These are phyloP conservation scores for Hibiscus trionum DNA, from an alignment of 345 rosid genomes.

Conservation along the genomic window DNA sequence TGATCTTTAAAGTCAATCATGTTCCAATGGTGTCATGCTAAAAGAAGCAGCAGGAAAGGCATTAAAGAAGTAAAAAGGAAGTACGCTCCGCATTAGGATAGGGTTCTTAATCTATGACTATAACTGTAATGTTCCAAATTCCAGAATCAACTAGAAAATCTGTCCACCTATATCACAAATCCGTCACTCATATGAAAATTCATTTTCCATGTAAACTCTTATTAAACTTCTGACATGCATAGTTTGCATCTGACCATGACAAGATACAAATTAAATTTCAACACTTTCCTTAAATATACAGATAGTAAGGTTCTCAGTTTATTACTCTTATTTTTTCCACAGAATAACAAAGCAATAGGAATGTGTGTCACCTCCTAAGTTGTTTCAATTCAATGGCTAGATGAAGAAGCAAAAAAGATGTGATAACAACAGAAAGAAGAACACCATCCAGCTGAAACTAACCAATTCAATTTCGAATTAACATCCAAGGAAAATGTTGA, in stretches of 20 bases:
- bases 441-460: constrained; percentile 23
- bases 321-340: background rate
- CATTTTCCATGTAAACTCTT: background rate
- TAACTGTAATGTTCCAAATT: constrained; percentile 1
- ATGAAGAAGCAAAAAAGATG: constrained; percentile 8
- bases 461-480: constrained; percentile 74
- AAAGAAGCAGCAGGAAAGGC: background rate
- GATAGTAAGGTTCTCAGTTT: background rate
- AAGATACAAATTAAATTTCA: background rate
- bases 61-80: background rate
- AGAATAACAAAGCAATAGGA: background rate
- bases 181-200: constrained; percentile 4
- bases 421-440: background rate
- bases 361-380: background rate
- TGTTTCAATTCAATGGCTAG: background rate
- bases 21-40: background rate
- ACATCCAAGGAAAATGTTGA: constrained; percentile 82
- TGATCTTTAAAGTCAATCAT: constrained; percentile 9
- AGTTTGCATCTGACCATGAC: background rate
- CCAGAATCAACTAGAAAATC: background rate
- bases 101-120: background rate
- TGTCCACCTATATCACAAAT: background rate
- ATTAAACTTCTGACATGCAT: background rate
- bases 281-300: constrained; percentile 1
- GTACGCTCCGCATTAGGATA: background rate